These are phyloP conservation scores for Didymella pinodella DNA, from an alignment of 2,329 filamentous ascomycete species.

Conservation along the genomic window DNA sequence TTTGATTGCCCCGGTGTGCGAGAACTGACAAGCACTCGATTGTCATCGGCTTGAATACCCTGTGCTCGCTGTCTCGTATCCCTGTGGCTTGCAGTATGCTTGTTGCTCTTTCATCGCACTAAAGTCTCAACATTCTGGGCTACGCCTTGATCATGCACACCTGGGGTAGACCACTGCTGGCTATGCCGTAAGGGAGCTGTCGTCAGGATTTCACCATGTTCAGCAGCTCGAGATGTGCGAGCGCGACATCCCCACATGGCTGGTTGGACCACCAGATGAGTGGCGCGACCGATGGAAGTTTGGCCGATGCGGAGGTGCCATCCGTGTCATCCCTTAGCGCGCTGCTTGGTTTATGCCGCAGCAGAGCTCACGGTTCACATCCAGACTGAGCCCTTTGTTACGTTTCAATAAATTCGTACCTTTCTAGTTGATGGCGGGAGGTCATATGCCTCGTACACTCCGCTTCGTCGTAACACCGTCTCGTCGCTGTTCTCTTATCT, in stretches of 20 bases:
- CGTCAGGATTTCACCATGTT: not conserved
- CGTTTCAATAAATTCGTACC: not conserved
- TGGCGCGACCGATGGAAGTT: not conserved
- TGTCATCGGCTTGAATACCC: not conserved
- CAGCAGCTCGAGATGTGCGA: not conserved
- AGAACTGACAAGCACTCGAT: not conserved
- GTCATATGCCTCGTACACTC: constrained; percentile 10
- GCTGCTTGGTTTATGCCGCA: not conserved
- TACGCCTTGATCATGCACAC: not conserved
- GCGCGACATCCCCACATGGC: not conserved
- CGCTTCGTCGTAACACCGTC: constrained; percentile 3
- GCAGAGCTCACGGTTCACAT: not conserved
- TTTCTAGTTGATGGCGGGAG: constrained; percentile 6
- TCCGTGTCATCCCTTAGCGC: not conserved
- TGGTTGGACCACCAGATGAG: not conserved
- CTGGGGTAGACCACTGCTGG: not conserved
- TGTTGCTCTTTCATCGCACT: not conserved
- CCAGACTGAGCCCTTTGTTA: not conserved
- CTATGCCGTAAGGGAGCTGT: not conserved
- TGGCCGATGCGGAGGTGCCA: not conserved
- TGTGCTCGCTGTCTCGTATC: not conserved
- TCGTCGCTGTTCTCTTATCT: constrained; percentile 18
- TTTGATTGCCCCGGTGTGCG: not conserved
- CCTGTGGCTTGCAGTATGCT: not conserved
- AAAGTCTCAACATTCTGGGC: not conserved